Base-by-base conservation (phyloP, 1,284 basidiomycete genomes). In the Sphaerobolus stellatus region DNA sequence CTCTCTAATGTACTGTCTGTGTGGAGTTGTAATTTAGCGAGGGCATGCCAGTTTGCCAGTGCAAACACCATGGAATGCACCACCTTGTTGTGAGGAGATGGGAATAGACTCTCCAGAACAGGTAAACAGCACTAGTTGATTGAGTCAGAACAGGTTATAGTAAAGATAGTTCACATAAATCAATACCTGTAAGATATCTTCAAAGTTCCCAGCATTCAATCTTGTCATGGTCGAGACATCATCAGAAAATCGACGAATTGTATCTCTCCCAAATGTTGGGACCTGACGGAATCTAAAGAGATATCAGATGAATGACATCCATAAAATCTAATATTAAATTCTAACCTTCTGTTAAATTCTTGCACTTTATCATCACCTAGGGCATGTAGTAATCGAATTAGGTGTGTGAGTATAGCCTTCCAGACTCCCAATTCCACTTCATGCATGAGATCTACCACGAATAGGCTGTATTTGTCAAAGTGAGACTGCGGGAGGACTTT, bases 381-480 rank as follows among this genome's bases (percentile, higher is more conserved):
- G 9, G n/a, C 25, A 43, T 43, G 7, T 24, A 43, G n/a, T 9
- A 43, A 20, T 24, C 70, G 67, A 1, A 75, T 44, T 0, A 75
- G 54, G 50, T 76, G 74, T 0, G 55, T 62, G 31, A 74, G 66
- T 0, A 71, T 24, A 0, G 57, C 48, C 50, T 70, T 74, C 71
- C 73, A 76, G 0, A 71, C 64, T 1, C 73, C 74, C 0, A 75
- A 58, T 52, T 75, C 71, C 28, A 71, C 61, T 53, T 75, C 68
- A 49, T 76, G 73, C 56, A 76, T 38, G 7, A 73, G 16, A 54
- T 76, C 74, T 0, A 67, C 62, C 0, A 66, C 62, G 1, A 76
- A 60, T 33, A 72, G 58, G 1, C 27, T 52, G 45, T 66, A 71
- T 4, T 64, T 51, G 25, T 72, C 59, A n/a, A 69, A 61, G 1